Evolutionary conservation across 768 basidiomycete genomes (phyloP), one percentile per base, ranked within the genome.

Genomic region (Pleurotus pulmonarius): DNA sequence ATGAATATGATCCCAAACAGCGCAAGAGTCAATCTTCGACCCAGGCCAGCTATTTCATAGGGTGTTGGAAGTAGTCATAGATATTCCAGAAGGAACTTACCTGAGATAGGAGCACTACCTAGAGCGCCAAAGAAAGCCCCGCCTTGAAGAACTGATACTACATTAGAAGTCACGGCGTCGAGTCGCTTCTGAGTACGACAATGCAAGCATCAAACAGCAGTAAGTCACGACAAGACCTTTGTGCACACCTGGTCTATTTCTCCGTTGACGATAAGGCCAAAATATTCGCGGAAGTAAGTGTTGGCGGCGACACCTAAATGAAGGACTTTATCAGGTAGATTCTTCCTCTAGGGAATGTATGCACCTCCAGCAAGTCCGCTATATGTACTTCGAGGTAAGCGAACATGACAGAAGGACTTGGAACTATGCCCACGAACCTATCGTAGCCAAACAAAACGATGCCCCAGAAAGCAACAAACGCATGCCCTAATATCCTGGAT

Each of bases 121-220:
- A 95, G 67, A 12, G 92, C 90, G 56, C 92, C 93, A 65, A 94
- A 94, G 78, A 94, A 93, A 0, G 90, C 90, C 9, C 91, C 91
- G 3, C 85, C 90, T 66, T 94, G 92, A 8, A 94, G 77, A 3
- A 94, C 89, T 3, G 92, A 90, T 13, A 94, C 93, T 43, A 95
- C 86, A 60, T 90, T 92, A 41, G 88, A 87, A 0, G 86, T 86
- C n/a, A 93, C 74, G 3, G 76, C 72, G 56, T 87, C 79, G 20
- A 63, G 62, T 53, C 67, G 69, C 46, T 59, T 60, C 20, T 47
- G 20, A 9, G 5, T 20, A 34, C 11, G 9, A 1, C 18, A 1
- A 16, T n/a, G 20, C 2, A n/a, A 15, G 25, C n/a, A 26, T 20
- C 20, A 20, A 3, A 20, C 29, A n/a, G n/a, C n/a, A n/a, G n/a